Evolutionary conservation across 75 land plant genomes (phyloP), one percentile per base, ranked within the genome.

Genomic region (Picea sitchensis): DNA sequence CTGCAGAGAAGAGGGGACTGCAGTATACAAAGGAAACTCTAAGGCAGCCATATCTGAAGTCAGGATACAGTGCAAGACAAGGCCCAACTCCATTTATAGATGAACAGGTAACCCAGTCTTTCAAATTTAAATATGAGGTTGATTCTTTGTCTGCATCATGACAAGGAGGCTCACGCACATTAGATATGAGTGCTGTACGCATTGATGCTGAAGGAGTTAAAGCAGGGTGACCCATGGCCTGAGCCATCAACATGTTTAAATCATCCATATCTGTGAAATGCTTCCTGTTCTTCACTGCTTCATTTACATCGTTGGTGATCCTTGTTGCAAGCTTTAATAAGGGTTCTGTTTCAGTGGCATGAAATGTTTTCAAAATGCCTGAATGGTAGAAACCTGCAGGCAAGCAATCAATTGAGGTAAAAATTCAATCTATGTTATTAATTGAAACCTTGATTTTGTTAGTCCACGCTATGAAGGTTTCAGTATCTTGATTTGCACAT

Each of bases 241-340:
- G 85, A 36, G 47, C 34, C 85, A 84, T 84, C 38, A 84, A 84
- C 31, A 76, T 63, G 65, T 84, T 84, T 62, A 82, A 62, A 62
- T 82, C 84, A 12, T 84, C 85, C 84, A 84, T 84, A 73, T 84
- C 84, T 38, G 86, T 84, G 86, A 84, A 84, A n/a, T 84, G 86
- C 80, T 84, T 84, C 23, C 78, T 73, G 54, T 82, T 78, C 76
- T 62, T 61, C 7, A 84, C 65, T 14, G 86, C 80, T 14, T 78
- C 51, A 67, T 81, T 60, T 34, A 84, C 77, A 61, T 72, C 76
- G 15, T 69, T 65, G 38, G 86, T 77, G 84, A 85, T 59, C 61
- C 79, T 57, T 58, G 38, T 65, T 56, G 86, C 84, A 0, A 84
- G 80, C 18, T 84, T 85, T 84, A 80, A 84, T 60, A 84, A 83